These are phyloP conservation scores for Vigna trinervia DNA, from an alignment of 306 rosid genomes.

Conservation along the genomic window DNA sequence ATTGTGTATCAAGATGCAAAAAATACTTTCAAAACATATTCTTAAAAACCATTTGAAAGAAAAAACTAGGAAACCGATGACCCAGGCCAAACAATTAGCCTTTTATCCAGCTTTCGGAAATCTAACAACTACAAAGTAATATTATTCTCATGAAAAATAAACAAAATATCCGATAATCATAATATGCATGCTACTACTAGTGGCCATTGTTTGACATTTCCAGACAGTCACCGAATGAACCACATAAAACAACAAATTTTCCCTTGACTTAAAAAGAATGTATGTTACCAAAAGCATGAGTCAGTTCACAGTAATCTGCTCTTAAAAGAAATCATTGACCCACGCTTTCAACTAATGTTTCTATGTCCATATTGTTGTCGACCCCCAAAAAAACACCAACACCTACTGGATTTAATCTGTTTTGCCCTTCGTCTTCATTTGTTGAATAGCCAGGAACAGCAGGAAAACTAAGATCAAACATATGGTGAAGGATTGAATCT, in stretches of 20 bases:
- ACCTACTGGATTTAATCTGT: constrained; percentile 49
- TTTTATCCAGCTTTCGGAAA: neutral
- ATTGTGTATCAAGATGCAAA: too few species aligned
- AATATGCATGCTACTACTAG: constrained; percentile 48
- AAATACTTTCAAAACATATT: neutral
- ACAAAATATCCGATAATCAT: constrained; percentile 13
- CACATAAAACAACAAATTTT: constrained; percentile 44
- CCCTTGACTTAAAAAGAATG: constrained; percentile 67
- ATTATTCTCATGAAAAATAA: constrained; percentile 16
- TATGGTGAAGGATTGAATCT: constrained; percentile 38
- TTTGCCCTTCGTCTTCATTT: constrained; percentile 57
- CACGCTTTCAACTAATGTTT: constrained; percentile 50
- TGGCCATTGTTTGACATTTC: constrained; percentile 46
- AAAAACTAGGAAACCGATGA: neutral
- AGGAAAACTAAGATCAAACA: constrained; percentile 48
- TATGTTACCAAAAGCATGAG: constrained; percentile 53
- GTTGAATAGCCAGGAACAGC: constrained; percentile 52
- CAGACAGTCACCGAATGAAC: constrained; percentile 50
- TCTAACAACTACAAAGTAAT: constrained; percentile 5
- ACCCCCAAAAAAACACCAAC: constrained; percentile 31
- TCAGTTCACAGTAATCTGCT: constrained; percentile 46
- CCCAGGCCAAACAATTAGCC: neutral
- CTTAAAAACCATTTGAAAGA: too few species aligned
- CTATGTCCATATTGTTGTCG: constrained; percentile 55
- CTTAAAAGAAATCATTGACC: constrained; percentile 49